Evolutionary conservation across 2,329 filamentous ascomycete genomes (phyloP).

Genomic region (Colletotrichum sp.): DNA sequence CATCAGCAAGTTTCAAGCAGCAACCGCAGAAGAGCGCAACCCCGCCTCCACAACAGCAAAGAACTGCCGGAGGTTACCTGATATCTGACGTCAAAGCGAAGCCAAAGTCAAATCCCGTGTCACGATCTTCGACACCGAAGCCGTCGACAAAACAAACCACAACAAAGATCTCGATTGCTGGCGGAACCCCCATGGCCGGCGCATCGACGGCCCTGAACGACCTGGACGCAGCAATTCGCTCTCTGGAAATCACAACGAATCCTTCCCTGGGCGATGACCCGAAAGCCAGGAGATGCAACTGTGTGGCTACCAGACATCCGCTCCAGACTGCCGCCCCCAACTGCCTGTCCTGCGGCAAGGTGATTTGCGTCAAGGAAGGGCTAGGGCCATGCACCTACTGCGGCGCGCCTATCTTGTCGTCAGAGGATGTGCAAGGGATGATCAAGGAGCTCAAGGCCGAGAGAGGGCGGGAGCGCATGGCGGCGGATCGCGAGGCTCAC

Average conservation of each 20-base stretch:
- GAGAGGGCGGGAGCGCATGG: constrained; percentile 85
- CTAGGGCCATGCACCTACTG: constrained; percentile 95
- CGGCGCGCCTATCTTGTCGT: constrained; percentile 72
- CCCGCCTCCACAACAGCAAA: constrained; percentile 41
- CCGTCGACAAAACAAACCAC: constrained; percentile 46
- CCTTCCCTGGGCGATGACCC: constrained; percentile 67
- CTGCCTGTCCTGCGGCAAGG: constrained; percentile 90
- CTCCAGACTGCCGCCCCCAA: constrained; percentile 92
- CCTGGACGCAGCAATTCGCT: constrained; percentile 81
- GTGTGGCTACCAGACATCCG: constrained; percentile 86
- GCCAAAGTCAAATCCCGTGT: constrained; percentile 56
- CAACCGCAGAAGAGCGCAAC: constrained; percentile 26
- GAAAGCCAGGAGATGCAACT: constrained; percentile 76
- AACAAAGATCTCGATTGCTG: constrained; percentile 75
- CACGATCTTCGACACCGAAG: constrained; percentile 60
- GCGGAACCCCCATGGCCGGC: constrained; percentile 83
- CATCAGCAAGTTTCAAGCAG: constrained; percentile 40
- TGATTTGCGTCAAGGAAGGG: constrained; percentile 93
- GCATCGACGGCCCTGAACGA: constrained; percentile 76
- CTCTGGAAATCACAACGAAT: constrained; percentile 91
- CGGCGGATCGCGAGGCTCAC: constrained; percentile 75
- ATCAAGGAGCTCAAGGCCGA: constrained; percentile 84
- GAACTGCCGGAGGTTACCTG: constrained; percentile 76
- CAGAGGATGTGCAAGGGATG: constrained; percentile 82
- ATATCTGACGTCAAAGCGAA: constrained; percentile 79